Percentiles rank a stretch among this genome's conserved stretches.
These are phyloP conservation scores for Lodderomyces jiufengensis DNA, from an alignment of 1,139 yeast genomes.

Conservation along the genomic window DNA sequence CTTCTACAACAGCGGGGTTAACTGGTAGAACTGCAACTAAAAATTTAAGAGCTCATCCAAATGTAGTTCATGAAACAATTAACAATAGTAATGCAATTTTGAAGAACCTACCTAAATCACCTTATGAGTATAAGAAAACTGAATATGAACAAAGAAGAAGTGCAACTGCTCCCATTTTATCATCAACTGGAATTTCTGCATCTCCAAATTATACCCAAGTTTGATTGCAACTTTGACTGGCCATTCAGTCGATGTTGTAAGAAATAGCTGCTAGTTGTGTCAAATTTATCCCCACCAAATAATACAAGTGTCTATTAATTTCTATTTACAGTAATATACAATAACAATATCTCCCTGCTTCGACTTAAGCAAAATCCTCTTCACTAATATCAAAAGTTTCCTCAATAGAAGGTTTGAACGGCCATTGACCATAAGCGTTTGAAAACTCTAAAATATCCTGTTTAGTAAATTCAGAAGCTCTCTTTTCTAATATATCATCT, in stretches of 20 bases:
- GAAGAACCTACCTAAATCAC: neutral
- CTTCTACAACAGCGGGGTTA: slow-evolving; percentile 1
- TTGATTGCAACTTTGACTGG: too few relatives aligned
- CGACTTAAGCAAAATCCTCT: neutral
- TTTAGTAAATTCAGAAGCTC: slow-evolving; percentile 47
- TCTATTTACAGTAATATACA: slow-evolving; percentile 3
- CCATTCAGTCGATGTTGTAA: neutral
- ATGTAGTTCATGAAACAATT: too few relatives aligned
- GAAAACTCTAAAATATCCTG: slow-evolving; percentile 54
- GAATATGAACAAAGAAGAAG: slow-evolving; percentile 1
- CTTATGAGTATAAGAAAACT: too few relatives aligned
- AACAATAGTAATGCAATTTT: too few relatives aligned
- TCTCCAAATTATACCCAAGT: neutral
- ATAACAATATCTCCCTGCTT: neutral
- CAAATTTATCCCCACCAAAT: too few relatives aligned
- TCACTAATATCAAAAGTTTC: slow-evolving; percentile 15
- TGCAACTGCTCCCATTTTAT: slow-evolving; percentile 2
- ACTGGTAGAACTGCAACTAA: slow-evolving; percentile 5
- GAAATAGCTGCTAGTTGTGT: too few relatives aligned
- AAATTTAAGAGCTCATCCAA: neutral
- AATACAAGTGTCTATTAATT: neutral
- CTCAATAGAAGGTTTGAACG: slow-evolving; percentile 64
- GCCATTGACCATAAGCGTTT: slow-evolving; percentile 65
- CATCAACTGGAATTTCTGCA: neutral
- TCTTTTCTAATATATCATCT: slow-evolving; percentile 35